phyloP scores from a whole-genome alignment of 176 grass and related monocot genomes.

The Stipa capillata region DNA sequence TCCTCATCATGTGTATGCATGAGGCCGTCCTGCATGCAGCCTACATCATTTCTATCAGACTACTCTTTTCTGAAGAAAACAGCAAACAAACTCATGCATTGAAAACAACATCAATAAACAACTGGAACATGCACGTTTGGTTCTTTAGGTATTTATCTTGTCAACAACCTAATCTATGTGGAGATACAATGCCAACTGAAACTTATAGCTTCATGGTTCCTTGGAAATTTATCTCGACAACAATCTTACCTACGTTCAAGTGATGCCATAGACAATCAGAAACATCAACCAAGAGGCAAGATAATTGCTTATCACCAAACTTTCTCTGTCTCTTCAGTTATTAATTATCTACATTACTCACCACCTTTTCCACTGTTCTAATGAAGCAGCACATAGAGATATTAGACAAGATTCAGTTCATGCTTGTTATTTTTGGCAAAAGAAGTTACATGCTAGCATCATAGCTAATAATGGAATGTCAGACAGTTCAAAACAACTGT shows the following conservation, averaged over 20 bases:
- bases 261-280: neutral
- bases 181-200: neutral
- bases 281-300: neutral
- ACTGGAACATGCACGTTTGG: neutral
- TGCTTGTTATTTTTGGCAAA: neutral
- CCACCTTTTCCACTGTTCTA: too few species aligned
- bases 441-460: neutral
- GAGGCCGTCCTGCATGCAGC: conserved; percentile 82
- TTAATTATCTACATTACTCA: neutral
- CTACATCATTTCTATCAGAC: conserved; percentile 45
- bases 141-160: conserved; percentile 7
- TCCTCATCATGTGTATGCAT: conserved; percentile 98
- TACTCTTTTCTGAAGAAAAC: conserved; percentile 11
- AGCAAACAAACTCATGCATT: neutral
- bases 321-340: neutral
- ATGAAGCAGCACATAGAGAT: too few species aligned
- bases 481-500: neutral
- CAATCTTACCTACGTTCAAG: neutral
- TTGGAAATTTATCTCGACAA: neutral
- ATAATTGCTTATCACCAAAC: neutral
- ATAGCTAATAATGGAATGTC: neutral
- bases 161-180: neutral
- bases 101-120: neutral
- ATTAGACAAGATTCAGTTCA: neutral
- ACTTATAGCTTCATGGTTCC: neutral